phyloP scores from a whole-genome alignment of 2,329 filamentous ascomycete genomes.

The Penicillium glabrum region DNA sequence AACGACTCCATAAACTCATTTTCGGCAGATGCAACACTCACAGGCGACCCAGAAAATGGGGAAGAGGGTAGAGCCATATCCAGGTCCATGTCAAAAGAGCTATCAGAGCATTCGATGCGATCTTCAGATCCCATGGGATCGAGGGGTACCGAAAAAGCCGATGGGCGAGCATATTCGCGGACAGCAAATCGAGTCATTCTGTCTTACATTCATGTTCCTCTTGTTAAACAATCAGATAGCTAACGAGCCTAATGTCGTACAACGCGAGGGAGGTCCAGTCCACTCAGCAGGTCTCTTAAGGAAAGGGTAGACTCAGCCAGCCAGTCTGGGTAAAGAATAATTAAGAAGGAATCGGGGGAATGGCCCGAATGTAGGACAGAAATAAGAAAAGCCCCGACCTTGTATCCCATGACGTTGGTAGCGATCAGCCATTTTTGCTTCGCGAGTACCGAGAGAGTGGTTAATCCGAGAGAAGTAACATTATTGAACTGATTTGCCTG shows the following conservation, averaged over 20 bases:
- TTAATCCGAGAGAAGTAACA: not conserved
- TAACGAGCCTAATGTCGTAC: slow-evolving; percentile 2
- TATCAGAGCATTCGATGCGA: not conserved
- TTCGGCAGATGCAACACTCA: not conserved
- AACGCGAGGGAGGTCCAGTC: not conserved
- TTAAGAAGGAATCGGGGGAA: not conserved
- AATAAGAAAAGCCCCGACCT: slow-evolving; percentile 4
- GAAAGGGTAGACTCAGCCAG: not conserved
- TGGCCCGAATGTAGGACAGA: slow-evolving; percentile 1
- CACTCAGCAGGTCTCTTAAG: not conserved
- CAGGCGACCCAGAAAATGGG: not conserved
- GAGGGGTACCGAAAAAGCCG: not conserved
- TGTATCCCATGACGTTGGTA: not conserved
- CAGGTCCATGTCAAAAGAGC: slow-evolving; percentile 1
- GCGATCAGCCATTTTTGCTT: not conserved
- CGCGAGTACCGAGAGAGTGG: not conserved
- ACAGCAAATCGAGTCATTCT: not conserved
- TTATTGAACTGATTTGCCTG: not conserved
- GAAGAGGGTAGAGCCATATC: not conserved
- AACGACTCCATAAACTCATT: not conserved
- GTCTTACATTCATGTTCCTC: slow-evolving; percentile 8
- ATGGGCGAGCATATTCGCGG: not conserved
- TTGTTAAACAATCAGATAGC: slow-evolving; percentile 5
- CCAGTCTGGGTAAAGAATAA: not conserved
- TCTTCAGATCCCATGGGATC: slow-evolving; percentile 5